Evolutionary conservation across 2,329 filamentous ascomycete genomes (phyloP).

Genomic region (Cercospora zeina): DNA sequence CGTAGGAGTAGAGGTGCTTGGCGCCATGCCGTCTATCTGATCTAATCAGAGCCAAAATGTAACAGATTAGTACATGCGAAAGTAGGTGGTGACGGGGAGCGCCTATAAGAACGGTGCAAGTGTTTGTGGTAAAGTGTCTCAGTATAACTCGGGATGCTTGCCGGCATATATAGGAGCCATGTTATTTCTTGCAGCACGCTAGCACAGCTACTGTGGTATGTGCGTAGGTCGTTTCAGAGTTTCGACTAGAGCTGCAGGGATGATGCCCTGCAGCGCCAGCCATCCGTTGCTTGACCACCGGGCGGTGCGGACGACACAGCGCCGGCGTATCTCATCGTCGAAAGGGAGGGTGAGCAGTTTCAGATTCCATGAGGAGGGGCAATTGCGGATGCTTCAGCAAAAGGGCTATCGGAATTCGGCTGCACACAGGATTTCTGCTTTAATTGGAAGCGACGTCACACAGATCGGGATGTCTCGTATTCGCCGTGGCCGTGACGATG

Average conservation of each 20-base stretch:
- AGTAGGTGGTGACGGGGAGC: not conserved
- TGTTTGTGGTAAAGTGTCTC: not conserved
- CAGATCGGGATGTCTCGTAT: not conserved
- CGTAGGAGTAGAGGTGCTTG: too few relatives aligned
- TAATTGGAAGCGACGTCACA: not conserved
- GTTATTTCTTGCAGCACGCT: not conserved
- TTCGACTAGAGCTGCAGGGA: not conserved
- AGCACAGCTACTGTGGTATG: not conserved
- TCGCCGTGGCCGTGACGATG: not conserved
- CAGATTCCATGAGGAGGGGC: not conserved
- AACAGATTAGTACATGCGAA: not conserved
- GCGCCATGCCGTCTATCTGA: too few relatives aligned
- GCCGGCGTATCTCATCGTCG: not conserved
- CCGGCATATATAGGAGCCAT: not conserved
- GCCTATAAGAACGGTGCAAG: not conserved
- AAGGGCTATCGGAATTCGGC: not conserved
- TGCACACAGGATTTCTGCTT: not conserved
- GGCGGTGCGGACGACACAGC: not conserved
- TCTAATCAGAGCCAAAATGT: too few relatives aligned
- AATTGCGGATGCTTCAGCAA: not conserved
- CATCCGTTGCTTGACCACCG: not conserved
- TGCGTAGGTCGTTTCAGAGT: slow-evolving; percentile 1
- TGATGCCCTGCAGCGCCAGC: not conserved
- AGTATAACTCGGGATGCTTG: not conserved
- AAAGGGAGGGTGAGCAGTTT: not conserved